phyloP scores from a whole-genome alignment of 371 early-diverging fungal species.

The Mucor ambiguus region DNA sequence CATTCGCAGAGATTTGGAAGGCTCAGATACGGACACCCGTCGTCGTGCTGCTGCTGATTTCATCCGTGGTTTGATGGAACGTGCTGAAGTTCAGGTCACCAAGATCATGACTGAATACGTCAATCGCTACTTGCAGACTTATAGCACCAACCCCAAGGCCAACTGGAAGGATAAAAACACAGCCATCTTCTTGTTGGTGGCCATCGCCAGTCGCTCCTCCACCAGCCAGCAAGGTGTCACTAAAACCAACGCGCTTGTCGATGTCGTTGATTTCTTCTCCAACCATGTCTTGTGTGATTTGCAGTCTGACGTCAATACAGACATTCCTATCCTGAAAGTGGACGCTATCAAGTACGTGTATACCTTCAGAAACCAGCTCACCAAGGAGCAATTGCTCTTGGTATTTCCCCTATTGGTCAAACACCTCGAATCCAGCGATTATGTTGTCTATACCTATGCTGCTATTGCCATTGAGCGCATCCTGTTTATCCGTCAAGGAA shows the following conservation, averaged over 20 bases:
- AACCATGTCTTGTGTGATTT: constrained; percentile 84
- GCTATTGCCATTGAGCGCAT: constrained; percentile 92
- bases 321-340: constrained; percentile 87
- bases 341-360: constrained; percentile 92
- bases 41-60: constrained; percentile 92
- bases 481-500: constrained; percentile 77
- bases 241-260: constrained; percentile 74
- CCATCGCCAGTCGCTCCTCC: constrained; percentile 76
- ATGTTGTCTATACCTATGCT: constrained; percentile 92
- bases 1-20: constrained; percentile 93
- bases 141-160: constrained; percentile 64
- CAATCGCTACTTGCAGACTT: constrained; percentile 71
- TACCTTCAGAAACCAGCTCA: constrained; percentile 91
- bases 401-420: constrained; percentile 81
- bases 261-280: constrained; percentile 83
- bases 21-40: constrained; percentile 89
- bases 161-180: constrained; percentile 97
- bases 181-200: constrained; percentile 88
- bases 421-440: constrained; percentile 79
- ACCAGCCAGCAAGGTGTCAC: constrained; percentile 80
- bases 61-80: constrained; percentile 89
- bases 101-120: constrained; percentile 81
- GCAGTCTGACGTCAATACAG: constrained; percentile 70
- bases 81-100: constrained; percentile 83
- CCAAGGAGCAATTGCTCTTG: constrained; percentile 74